A percentile compares a stretch with the other conserved stretches of the same genome.
These are phyloP conservation scores for Kingdonia uniflora DNA, from an alignment of 164 flowering plant genomes.

Conservation along the genomic window DNA sequence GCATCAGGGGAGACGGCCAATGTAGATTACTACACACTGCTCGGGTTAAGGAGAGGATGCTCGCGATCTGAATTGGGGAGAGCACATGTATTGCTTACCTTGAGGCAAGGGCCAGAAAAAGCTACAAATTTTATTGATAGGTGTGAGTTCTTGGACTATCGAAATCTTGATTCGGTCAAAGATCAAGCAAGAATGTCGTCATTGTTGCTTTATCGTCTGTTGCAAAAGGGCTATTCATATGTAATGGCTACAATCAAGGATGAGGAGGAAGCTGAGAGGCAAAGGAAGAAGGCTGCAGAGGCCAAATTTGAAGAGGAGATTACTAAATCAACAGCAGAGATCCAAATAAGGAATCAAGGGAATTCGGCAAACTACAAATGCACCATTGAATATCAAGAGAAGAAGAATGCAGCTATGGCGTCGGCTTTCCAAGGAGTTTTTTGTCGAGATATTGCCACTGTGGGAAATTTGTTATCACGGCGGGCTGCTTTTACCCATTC, in stretches of 20 bases:
- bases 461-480: constrained; percentile 66
- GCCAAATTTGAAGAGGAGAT: constrained; percentile 1
- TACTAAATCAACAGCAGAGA: background rate
- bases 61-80: constrained; percentile 76
- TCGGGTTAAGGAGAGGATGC: constrained; percentile 83
- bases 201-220: constrained; percentile 57
- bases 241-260: constrained; percentile 54
- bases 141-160: constrained; percentile 65
- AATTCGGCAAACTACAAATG: constrained; percentile 2
- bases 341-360: background rate
- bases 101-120: constrained; percentile 77
- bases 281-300: constrained; percentile 41
- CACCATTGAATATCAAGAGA: constrained; percentile 6
- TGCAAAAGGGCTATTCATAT: constrained; percentile 70
- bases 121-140: constrained; percentile 51
- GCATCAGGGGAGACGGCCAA: constrained; percentile 57
- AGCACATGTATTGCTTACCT: constrained; percentile 57
- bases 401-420: constrained; percentile 6
- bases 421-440: constrained; percentile 72
- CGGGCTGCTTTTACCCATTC: constrained; percentile 63
- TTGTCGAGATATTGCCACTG: constrained; percentile 76
- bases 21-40: constrained; percentile 72
- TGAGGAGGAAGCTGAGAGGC: constrained; percentile 63
- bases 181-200: constrained; percentile 84
- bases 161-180: constrained; percentile 55